These are phyloP conservation scores for Verticillium longisporum DNA, from an alignment of 2,329 filamentous ascomycete genomes.

Conservation along the genomic window DNA sequence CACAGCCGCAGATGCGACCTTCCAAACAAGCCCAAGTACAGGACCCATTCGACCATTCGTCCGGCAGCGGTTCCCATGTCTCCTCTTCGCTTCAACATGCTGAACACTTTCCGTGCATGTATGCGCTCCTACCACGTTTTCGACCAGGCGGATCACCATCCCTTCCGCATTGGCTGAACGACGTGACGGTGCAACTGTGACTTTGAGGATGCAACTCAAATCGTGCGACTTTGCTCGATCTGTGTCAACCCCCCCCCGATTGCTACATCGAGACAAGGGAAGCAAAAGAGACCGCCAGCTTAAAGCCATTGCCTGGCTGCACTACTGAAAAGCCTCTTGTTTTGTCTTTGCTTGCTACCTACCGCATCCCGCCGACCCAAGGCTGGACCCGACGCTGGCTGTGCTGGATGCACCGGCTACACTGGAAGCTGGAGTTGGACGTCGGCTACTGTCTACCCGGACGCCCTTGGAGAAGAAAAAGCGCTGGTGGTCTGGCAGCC, in stretches of 20 bases:
- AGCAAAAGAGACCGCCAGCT: background rate
- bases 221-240: background rate
- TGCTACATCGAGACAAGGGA: too few species aligned
- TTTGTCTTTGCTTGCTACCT: background rate
- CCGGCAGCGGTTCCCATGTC: background rate
- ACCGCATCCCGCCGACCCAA: background rate
- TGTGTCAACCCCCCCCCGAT: background rate
- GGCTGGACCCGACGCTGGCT: background rate
- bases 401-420: background rate
- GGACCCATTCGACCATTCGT: background rate
- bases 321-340: background rate
- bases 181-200: too few species aligned
- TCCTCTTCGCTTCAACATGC: background rate
- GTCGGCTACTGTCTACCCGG: background rate
- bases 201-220: too few species aligned
- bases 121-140: background rate
- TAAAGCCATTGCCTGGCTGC: background rate
- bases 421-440: background rate
- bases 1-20: background rate
- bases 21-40: background rate
- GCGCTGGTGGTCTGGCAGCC: background rate
- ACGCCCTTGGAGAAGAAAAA: background rate
- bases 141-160: too few species aligned
- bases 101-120: background rate
- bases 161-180: background rate